Evolutionary conservation across 2,329 filamentous ascomycete species (phyloP), one percentile per base, ranked within the genome.

Genomic region (Trichoderma asperellum): DNA sequence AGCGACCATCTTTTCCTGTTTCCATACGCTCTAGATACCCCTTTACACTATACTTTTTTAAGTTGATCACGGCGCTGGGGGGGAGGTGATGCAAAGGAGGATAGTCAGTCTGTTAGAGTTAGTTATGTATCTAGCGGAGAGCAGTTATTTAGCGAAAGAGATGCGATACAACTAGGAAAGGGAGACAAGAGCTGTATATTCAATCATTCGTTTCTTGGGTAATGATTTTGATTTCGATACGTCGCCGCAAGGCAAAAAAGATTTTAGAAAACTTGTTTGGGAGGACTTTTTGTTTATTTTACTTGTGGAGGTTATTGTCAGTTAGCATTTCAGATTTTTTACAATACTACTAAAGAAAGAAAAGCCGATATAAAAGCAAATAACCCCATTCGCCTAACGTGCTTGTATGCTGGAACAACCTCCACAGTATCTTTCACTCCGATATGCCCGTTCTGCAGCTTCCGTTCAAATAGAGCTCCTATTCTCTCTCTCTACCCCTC

Each of bases 21-120:
- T 60, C 60, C 14, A 56, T 56, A 64, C 43, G 60, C 66, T 55
- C 69, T 61, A 70, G 60, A 70, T 70, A 70, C 69, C 69, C 69
- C 29, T 49, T 68, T 69, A 63, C 60, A 68, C 35, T 68, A 57
- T 32, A 63, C 47, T 68, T 63, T 34, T 68, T 63, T 57, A 27
- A 24, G 60, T 59, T 62, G 57, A 58, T n/a, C 24, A 70, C 24
- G 68, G 64, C 64, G 63, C 64, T 68, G 18, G 18, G 40, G 40
- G 53, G 29, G 27, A 43, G 40, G 18, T 43, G 18, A 43, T 43
- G 49, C 16, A 57, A 35, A 53, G 37, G 27, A 24, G 29, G 16
- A 27, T 2, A 29, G 6, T 52, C n/a, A 21, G 53, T n/a, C 16
- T 12, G 8, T 47, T 21, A 27, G 5, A 11, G 29, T 29, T 32